Evolutionary conservation across 2,329 filamentous ascomycete genomes (phyloP).

Genomic region (Paraphoma chrysanthemicola): DNA sequence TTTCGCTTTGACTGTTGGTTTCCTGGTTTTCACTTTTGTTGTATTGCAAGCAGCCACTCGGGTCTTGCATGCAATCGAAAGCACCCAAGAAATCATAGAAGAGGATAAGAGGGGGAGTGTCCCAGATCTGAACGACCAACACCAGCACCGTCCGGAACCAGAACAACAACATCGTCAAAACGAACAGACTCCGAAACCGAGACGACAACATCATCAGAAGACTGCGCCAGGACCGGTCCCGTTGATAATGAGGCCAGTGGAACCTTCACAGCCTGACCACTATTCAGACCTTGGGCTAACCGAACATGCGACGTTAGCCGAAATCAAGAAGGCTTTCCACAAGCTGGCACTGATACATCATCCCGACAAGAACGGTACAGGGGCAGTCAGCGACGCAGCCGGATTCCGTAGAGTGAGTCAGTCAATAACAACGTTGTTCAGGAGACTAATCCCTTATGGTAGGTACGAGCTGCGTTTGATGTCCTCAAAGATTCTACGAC

Average conservation of each 20-base stretch:
- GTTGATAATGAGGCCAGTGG: not conserved
- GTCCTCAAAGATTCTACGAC: not conserved
- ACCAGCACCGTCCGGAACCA: no score
- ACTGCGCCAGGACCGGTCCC: no score
- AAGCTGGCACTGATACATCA: not conserved
- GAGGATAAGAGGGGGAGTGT: no score
- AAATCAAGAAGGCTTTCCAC: not conserved
- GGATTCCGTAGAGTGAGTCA: not conserved
- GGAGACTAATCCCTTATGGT: not conserved
- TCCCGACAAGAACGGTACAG: not conserved
- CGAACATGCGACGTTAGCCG: not conserved
- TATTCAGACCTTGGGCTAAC: not conserved
- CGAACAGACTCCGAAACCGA: no score
- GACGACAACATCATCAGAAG: not conserved
- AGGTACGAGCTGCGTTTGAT: not conserved
- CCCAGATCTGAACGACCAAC: no score
- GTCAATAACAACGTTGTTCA: not conserved
- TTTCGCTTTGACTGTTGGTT: no score
- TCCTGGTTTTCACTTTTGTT: no score
- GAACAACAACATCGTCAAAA: no score
- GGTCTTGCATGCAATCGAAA: no score
- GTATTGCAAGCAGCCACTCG: no score
- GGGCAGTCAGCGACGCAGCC: not conserved
- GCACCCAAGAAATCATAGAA: no score
- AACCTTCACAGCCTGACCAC: not conserved